Base-by-base conservation (phyloP, 805 yeast species). In the Metschnikowia aberdeeniae region DNA sequence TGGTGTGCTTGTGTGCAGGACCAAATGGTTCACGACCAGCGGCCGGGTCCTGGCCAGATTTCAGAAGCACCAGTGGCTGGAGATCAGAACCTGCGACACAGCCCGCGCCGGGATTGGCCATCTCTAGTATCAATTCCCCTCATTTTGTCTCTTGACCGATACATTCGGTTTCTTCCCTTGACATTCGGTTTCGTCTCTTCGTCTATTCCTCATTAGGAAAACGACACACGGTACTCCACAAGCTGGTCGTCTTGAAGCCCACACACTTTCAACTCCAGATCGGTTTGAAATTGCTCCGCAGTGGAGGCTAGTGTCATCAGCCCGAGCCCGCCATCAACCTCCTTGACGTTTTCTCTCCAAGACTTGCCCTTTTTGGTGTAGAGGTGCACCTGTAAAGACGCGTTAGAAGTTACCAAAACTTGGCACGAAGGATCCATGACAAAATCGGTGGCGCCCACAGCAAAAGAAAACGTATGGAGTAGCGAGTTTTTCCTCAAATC, bases 401-500 rank as follows among this genome's bases (percentile, higher is more conserved):
- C 43, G 4, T 14, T 29, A 36, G 51, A 42, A 5, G 66, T 56
- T 5, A 62, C 48, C 27, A 71, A 42, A 29, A 68, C 49, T 28
- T 61, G 59, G 34, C 73, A 63, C 3, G 75, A 67, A 2, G 67
- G 63, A 43, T 71, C 76, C 8, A 70, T 53, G 2, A 53, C 55
- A 46, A 67, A 62, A 27, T 51, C 57, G 1, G 55, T 53, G 28
- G 39, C 26, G 13, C 24, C 49, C 2, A 43, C 33, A 7, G 39
- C 36, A 31, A 39, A 31, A 6, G 17, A 27, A 36, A 54, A 54
- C 12, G 65, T 45, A 43, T 67, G 63, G 13, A 56, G 54, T 14
- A 53, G 34, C 3, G 45, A 34, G 34, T 59, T 56, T 49, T 77
- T 77, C 49, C 84, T 64, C 52, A 80, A 62, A 56, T 80, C 82